Evolutionary conservation across 2,329 filamentous ascomycete species (phyloP).

Genomic region (Sarocladium kiliense): DNA sequence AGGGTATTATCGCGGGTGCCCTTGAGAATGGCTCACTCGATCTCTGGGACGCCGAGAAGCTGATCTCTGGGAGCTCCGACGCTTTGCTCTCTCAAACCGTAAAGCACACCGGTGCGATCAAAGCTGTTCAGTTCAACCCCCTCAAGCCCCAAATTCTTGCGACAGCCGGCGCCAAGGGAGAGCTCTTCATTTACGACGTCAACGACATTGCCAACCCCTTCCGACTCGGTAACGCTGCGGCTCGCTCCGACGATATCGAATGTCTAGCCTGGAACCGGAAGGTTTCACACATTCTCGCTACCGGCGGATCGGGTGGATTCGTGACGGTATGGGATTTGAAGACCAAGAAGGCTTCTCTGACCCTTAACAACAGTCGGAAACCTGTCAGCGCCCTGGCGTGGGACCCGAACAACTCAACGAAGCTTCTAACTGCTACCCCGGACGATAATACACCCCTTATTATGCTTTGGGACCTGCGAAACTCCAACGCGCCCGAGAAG

Average conservation of each 20-base stretch:
- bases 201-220: conserved; percentile 86
- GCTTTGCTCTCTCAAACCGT: conserved; percentile 80
- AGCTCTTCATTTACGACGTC: conserved; percentile 92
- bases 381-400: conserved; percentile 92
- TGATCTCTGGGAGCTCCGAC: conserved; percentile 55
- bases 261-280: conserved; percentile 98
- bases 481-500: conserved; percentile 90
- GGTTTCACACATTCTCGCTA: conserved; percentile 92
- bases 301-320: conserved; percentile 86
- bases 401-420: conserved; percentile 94
- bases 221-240: conserved; percentile 79
- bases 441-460: conserved; percentile 86
- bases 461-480: conserved; percentile 88
- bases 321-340: conserved; percentile 99
- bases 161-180: conserved; percentile 88
- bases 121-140: conserved; percentile 95
- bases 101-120: conserved; percentile 90
- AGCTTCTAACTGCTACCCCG: conserved; percentile 86
- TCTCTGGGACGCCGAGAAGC: conserved; percentile 81
- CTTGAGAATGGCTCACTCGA: conserved; percentile 92
- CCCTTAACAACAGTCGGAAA: conserved; percentile 91
- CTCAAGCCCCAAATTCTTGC: conserved; percentile 86
- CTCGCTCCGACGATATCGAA: conserved; percentile 90
- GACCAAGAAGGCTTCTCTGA: conserved; percentile 94
- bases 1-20: conserved; percentile 89